A percentile compares a stretch with the other conserved stretches of the same genome.
These are phyloP conservation scores for Hypoxylon cercidicola DNA, from an alignment of 495 filamentous ascomycete species.

Conservation along the genomic window DNA sequence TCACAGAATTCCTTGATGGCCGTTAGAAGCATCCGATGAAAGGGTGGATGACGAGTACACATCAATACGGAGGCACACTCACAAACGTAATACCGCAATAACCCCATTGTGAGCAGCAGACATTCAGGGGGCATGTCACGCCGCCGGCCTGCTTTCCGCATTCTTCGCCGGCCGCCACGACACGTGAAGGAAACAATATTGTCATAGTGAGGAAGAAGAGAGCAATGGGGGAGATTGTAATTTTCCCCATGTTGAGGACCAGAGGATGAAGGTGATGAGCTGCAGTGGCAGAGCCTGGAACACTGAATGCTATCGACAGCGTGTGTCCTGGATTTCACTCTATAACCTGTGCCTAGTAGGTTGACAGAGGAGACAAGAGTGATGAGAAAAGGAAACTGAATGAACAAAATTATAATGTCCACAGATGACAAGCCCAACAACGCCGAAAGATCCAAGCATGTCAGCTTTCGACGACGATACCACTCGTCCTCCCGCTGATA, in stretches of 20 bases:
- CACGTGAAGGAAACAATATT: too few relatives aligned
- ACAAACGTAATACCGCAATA: conserved; percentile 20
- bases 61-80: too few relatives aligned
- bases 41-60: too few relatives aligned
- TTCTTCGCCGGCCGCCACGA: too few relatives aligned
- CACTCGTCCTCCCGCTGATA: background rate
- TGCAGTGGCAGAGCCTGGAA: too few relatives aligned
- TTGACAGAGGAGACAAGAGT: background rate
- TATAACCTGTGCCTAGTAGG: background rate
- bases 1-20: conserved; percentile 4
- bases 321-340: background rate
- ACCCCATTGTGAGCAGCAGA: conserved; percentile 25
- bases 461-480: background rate
- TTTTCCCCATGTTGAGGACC: too few relatives aligned
- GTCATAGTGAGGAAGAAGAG: too few relatives aligned
- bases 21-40: too few relatives aligned
- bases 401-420: background rate
- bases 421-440: background rate
- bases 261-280: too few relatives aligned
- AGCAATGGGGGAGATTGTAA: too few relatives aligned
- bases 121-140: conserved; percentile 22
- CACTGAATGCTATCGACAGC: background rate
- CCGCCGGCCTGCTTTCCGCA: too few relatives aligned
- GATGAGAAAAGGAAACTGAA: background rate
- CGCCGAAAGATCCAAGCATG: background rate